A percentile compares a stretch with the other conserved stretches of the same genome.
Conservation (phyloP, 2,329 filamentous ascomycete genomes). For the Alternaria sp. region DNA sequence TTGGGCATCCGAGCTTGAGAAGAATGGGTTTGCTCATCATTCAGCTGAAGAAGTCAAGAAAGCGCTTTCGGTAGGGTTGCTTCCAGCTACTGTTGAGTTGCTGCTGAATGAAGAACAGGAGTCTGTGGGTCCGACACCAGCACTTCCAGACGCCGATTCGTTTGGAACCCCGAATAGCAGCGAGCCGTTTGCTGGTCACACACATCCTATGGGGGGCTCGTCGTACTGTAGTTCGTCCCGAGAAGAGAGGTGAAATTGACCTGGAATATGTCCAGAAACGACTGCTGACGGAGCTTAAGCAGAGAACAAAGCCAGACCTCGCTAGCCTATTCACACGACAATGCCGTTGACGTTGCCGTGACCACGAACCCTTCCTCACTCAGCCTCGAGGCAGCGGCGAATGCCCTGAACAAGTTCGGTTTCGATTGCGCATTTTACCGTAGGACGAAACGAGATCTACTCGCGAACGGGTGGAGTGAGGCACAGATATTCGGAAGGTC, state of each 20-base stretch:
- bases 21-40: slow-evolving; percentile 51
- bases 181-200: slow-evolving; percentile 35
- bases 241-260: slow-evolving; percentile 41
- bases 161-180: slow-evolving; percentile 41
- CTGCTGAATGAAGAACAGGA: slow-evolving; percentile 34
- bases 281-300: slow-evolving; percentile 37
- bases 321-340: slow-evolving; percentile 35
- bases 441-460: slow-evolving; percentile 44
- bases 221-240: slow-evolving; percentile 48
- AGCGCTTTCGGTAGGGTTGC: slow-evolving; percentile 44
- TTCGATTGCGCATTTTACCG: slow-evolving; percentile 48
- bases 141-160: slow-evolving; percentile 37
- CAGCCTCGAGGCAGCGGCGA: slow-evolving; percentile 30
- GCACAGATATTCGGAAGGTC: slow-evolving; percentile 45
- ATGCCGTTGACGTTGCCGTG: slow-evolving; percentile 29
- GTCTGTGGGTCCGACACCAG: slow-evolving; percentile 30
- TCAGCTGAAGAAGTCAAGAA: slow-evolving; percentile 50
- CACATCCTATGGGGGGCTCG: slow-evolving; percentile 38
- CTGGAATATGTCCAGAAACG: slow-evolving; percentile 4
- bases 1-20: slow-evolving; percentile 50
- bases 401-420: slow-evolving; percentile 42
- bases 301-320: slow-evolving; percentile 47
- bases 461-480: slow-evolving; percentile 46
- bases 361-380: slow-evolving; percentile 32
- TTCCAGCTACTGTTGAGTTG: background rate